Conservation (phyloP, 169 alveolate species). For the Plasmodium berghei region DNA sequence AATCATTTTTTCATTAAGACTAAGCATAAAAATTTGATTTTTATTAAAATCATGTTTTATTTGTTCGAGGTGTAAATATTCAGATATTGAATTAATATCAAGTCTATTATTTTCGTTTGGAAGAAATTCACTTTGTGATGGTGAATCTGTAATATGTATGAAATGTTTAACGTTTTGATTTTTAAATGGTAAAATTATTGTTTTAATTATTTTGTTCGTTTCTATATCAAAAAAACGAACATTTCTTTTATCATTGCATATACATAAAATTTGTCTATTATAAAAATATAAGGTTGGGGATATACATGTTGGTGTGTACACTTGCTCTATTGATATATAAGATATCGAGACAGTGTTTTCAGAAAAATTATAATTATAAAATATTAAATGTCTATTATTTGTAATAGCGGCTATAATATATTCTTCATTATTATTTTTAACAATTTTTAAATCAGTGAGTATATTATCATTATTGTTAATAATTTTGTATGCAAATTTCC, state of each 20-base stretch:
- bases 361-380: constrained; percentile 41
- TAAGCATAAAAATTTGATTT: constrained; percentile 51
- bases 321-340: constrained; percentile 45
- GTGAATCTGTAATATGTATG: constrained; percentile 10
- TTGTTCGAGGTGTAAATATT: background rate
- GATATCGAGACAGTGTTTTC: constrained; percentile 40
- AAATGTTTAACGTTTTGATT: constrained; percentile 24
- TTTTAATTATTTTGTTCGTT: constrained; percentile 62
- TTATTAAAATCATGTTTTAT: constrained; percentile 25
- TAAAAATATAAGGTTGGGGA: constrained; percentile 42
- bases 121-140: background rate
- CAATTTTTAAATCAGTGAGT: constrained; percentile 43
- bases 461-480: constrained; percentile 34
- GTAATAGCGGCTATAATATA: constrained; percentile 63
- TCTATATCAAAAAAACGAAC: constrained; percentile 64
- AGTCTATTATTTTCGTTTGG: background rate
- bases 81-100: background rate
- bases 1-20: constrained; percentile 69
- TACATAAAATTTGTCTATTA: constrained; percentile 57
- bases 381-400: constrained; percentile 29
- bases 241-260: constrained; percentile 63
- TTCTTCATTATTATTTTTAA: constrained; percentile 5
- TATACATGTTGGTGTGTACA: constrained; percentile 55
- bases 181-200: constrained; percentile 56
- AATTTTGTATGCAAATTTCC: constrained; percentile 71